Evolutionary conservation across 208 protist species (phyloP), one percentile per base, ranked within the genome.

Genomic region (Leptomonas seymouri): DNA sequence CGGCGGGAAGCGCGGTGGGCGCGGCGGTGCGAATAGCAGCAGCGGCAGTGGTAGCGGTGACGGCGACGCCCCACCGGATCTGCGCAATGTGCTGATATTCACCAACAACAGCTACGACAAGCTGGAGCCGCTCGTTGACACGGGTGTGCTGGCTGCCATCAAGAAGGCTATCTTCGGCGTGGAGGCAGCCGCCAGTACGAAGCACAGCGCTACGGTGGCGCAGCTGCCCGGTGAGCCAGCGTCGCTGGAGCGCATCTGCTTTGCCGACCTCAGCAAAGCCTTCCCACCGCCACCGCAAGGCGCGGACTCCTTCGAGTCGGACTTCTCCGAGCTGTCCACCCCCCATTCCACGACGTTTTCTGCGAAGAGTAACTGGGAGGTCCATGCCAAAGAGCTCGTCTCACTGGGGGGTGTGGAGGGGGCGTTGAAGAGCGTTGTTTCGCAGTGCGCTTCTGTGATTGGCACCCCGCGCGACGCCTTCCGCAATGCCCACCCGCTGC

Each of bases 1-100:
- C 28, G 45, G 54, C 39, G 76, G 68, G 28, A 82, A 80, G 61
- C 63, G 69, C 49, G 45, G 53, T 7, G 53, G 67, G 2, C 44
- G 50, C 34, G 54, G 54, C 3, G 53, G 44, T 30, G 41, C n/a
- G n/a, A n/a, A n/a, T 55, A 41, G 51, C 12, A 44, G 67, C 7
- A 25, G 50, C 34, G 54, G 54, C 3, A 64, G 44, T 30, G 41
- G 31, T 50, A 23, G 41, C 21, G 51, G 41, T 23, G 48, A 51
- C 46, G 11, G 34, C 31, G 53, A 42, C 0, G 34, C 51, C 2
- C 54, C 55, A 5, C 50, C 67, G 6, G 84, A 93, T 49, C 68
- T 94, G 66, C 86, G 89, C 53, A 96, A 94, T 62, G 51, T 96
- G 28, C 80, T 96, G 25, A 87, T 96, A 41, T 72, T 96, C 27